Base-by-base conservation (phyloP, 495 filamentous ascomycete genomes). In the Xylaria palmicola region DNA sequence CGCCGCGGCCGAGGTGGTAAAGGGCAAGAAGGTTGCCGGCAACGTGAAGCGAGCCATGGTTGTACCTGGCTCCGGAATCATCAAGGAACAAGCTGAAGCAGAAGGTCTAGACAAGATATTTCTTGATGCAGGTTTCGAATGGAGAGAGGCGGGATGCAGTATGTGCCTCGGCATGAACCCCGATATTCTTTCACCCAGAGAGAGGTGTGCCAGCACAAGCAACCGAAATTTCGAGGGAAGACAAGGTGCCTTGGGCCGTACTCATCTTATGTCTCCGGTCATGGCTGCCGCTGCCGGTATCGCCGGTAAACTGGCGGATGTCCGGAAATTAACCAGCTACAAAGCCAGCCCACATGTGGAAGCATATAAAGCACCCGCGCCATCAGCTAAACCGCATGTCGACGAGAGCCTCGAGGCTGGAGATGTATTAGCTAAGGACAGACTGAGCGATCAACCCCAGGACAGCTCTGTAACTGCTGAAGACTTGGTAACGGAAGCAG, bases 161-260 rank as follows among this genome's bases (percentile, higher is more conserved):
- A 98, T 98, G 94, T 98, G 94, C 68, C 84, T 98, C 29, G 94
- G 94, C 73, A 98, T 98, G 94, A 98, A 98, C 80, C 92, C 94
- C 0, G 94, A 98, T 75, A 97, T 98, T 66, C 84, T 98, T n/a
- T 86, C 90, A 2, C 94, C 94, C 44, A 84, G 88, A 70, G 94
- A 98, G 78, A 86, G 94, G 58, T 98, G 94, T 68, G 94, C 94
- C 39, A 91, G 87, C 72, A 98, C 94, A 60, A 93, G 89, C 65
- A 98, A 98, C 79, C 90, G 94, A 63, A 98, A 98, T 70, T 98
- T 98, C 66, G 94, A 98, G 75, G 94, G 94, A 49, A 87, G 94
- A 65, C 94, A 98, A 78, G 94, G 94, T 71, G 92, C 93, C 52
- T 87, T 88, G 62, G 92, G 93, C 50, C 86, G 94, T 60, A 98